Evolutionary conservation across 306 rosid species (phyloP).

Genomic region (Biancaea sappan): DNA sequence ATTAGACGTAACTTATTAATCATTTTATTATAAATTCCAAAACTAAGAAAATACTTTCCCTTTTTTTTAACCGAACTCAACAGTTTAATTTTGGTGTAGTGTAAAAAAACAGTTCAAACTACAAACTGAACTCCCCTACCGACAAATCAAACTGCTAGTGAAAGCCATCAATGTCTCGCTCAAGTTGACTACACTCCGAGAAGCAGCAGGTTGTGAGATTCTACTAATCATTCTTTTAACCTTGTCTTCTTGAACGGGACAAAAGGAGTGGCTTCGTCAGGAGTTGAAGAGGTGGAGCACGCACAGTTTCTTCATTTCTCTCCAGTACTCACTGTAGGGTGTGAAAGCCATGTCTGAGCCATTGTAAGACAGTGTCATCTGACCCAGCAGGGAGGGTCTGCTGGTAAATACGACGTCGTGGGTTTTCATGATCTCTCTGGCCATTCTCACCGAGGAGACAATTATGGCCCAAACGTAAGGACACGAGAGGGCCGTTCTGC

Average conservation of each 20-base stretch:
- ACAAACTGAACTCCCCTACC: no score
- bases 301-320: slow-evolving; percentile 50
- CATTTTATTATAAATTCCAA: no score
- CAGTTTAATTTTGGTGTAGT: no score
- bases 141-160: slow-evolving; percentile 38
- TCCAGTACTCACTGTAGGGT: slow-evolving; percentile 52
- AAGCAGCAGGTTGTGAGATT: background rate
- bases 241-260: slow-evolving; percentile 31
- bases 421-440: slow-evolving; percentile 39
- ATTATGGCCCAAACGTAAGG: slow-evolving; percentile 41
- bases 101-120: no score
- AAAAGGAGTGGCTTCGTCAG: slow-evolving; percentile 40
- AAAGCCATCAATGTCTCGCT: slow-evolving; percentile 31
- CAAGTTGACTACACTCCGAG: slow-evolving; percentile 18
- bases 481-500: slow-evolving; percentile 56
- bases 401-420: slow-evolving; percentile 44
- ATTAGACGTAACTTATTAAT: no score
- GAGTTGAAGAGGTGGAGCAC: slow-evolving; percentile 44
- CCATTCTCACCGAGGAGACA: slow-evolving; percentile 40
- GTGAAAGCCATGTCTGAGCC: slow-evolving; percentile 48
- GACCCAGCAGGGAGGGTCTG: slow-evolving; percentile 35
- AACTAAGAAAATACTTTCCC: no score
- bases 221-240: slow-evolving; percentile 31
- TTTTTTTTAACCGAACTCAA: no score
- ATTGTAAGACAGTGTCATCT: slow-evolving; percentile 40